A percentile compares a stretch with the other conserved stretches of the same genome.
These are phyloP conservation scores for Cyberlindnera nakhonratchasimensis DNA, from an alignment of 805 yeast genomes.

Conservation along the genomic window DNA sequence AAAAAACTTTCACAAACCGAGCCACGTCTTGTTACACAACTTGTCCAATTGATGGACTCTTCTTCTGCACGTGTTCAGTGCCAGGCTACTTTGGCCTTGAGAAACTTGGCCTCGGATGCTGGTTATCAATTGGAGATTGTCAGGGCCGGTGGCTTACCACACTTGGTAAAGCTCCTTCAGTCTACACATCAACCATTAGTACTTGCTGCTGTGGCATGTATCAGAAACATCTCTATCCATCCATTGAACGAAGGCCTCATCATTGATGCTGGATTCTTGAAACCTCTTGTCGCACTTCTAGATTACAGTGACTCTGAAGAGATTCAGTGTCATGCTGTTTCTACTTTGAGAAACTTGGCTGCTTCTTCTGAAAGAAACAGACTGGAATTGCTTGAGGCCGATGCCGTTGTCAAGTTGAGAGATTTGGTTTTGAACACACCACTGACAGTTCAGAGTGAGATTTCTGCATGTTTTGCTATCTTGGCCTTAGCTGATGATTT, in stretches of 20 bases:
- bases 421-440: slow-evolving; percentile 82
- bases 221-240: slow-evolving; percentile 93
- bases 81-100: slow-evolving; percentile 93
- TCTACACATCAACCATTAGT: slow-evolving; percentile 89
- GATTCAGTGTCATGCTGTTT: slow-evolving; percentile 97
- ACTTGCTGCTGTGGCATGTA: slow-evolving; percentile 96
- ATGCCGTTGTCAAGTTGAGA: slow-evolving; percentile 91
- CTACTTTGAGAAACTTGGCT: slow-evolving; percentile 92
- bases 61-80: slow-evolving; percentile 94
- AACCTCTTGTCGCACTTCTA: slow-evolving; percentile 82
- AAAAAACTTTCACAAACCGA: slow-evolving; percentile 86
- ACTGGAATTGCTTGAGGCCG: slow-evolving; percentile 87
- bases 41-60: slow-evolving; percentile 89
- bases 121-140: slow-evolving; percentile 95
- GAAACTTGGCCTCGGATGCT: slow-evolving; percentile 95
- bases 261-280: slow-evolving; percentile 93
- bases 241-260: slow-evolving; percentile 94
- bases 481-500: slow-evolving; percentile 94
- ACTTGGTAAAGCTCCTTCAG: slow-evolving; percentile 83
- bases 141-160: slow-evolving; percentile 92
- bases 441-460: slow-evolving; percentile 92
- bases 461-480: slow-evolving; percentile 95
- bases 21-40: slow-evolving; percentile 83
- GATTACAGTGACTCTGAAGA: slow-evolving; percentile 89
- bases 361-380: slow-evolving; percentile 93